Evolutionary conservation across 2,329 filamentous ascomycete species (phyloP).

Genomic region (Penicillium digitatum): DNA sequence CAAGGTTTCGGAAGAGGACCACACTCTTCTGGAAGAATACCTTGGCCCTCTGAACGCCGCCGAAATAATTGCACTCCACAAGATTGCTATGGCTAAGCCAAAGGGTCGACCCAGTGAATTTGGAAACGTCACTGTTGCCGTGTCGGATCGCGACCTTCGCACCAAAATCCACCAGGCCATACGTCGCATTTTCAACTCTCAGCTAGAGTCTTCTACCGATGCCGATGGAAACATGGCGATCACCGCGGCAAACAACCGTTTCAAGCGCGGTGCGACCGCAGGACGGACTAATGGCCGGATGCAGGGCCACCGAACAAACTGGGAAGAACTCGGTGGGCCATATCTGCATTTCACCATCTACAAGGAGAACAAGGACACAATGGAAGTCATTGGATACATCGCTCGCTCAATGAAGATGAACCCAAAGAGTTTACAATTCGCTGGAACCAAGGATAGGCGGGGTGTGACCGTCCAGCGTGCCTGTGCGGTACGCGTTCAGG

Average conservation of each 20-base stretch:
- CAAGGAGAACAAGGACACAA: slow-evolving; percentile 96
- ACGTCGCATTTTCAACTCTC: slow-evolving; percentile 73
- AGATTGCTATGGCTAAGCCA: slow-evolving; percentile 52
- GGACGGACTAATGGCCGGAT: slow-evolving; percentile 29
- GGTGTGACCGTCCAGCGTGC: slow-evolving; percentile 82
- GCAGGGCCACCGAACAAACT: slow-evolving; percentile 49
- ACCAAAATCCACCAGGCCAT: slow-evolving; percentile 63
- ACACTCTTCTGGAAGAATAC: slow-evolving; percentile 40
- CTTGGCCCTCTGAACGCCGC: slow-evolving; percentile 52
- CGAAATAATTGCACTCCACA: slow-evolving; percentile 54
- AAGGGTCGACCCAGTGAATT: slow-evolving; percentile 55
- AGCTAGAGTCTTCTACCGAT: slow-evolving; percentile 72
- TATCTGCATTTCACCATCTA: slow-evolving; percentile 88
- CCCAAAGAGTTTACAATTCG: slow-evolving; percentile 69
- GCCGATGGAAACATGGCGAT: slow-evolving; percentile 65
- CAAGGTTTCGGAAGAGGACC: slow-evolving; percentile 45
- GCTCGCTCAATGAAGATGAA: slow-evolving; percentile 67
- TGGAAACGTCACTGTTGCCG: slow-evolving; percentile 51
- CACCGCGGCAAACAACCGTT: slow-evolving; percentile 42
- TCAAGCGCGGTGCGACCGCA: slow-evolving; percentile 31
- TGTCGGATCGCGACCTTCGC: slow-evolving; percentile 59
- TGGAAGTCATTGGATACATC: slow-evolving; percentile 79
- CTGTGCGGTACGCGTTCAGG: slow-evolving; percentile 60
- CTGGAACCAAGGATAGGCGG: slow-evolving; percentile 86
- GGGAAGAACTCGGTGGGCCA: slow-evolving; percentile 68